Conservation (phyloP, 768 basidiomycete species). For the Kwoniella sp. region DNA sequence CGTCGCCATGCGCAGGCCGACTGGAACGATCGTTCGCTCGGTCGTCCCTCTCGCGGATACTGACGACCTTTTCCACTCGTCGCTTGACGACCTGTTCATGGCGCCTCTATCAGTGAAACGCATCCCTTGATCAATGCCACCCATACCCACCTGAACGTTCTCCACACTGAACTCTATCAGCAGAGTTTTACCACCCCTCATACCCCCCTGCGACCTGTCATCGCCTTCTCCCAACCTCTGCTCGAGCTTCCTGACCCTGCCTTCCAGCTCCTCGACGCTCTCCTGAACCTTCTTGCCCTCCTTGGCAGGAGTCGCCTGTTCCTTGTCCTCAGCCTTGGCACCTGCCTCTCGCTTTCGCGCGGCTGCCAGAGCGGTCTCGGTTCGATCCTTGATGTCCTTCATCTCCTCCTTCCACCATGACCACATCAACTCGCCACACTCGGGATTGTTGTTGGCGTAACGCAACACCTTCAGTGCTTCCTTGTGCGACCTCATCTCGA, state of each 20-base stretch:
- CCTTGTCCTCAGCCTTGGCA: slow-evolving; percentile 48
- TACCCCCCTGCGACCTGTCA: slow-evolving; percentile 36
- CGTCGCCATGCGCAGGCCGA: no score
- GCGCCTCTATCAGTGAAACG: not conserved
- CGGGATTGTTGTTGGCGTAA: slow-evolving; percentile 88
- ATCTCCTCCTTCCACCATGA: slow-evolving; percentile 82
- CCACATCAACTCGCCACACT: slow-evolving; percentile 62
- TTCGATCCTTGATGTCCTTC: slow-evolving; percentile 48
- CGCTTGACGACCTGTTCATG: slow-evolving; percentile 65
- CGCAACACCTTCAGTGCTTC: slow-evolving; percentile 86
- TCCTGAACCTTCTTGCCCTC: slow-evolving; percentile 51
- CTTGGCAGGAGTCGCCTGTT: slow-evolving; percentile 29
- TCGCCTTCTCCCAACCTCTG: slow-evolving; percentile 55
- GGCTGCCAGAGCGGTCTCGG: slow-evolving; percentile 40
- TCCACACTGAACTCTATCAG: slow-evolving; percentile 97
- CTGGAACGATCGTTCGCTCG: not conserved
- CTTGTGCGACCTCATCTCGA: slow-evolving; percentile 81
- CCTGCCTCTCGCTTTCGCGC: slow-evolving; percentile 53
- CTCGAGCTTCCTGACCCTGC: slow-evolving; percentile 60
- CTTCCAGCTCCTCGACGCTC: slow-evolving; percentile 53
- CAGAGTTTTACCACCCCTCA: slow-evolving; percentile 56
- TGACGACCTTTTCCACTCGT: slow-evolving; percentile 56
- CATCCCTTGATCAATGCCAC: no score
- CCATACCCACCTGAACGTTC: slow-evolving; percentile 64
- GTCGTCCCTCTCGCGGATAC: slow-evolving; percentile 28